Evolutionary conservation across 306 rosid genomes (phyloP).

Genomic region (Adenanthera pavonina): DNA sequence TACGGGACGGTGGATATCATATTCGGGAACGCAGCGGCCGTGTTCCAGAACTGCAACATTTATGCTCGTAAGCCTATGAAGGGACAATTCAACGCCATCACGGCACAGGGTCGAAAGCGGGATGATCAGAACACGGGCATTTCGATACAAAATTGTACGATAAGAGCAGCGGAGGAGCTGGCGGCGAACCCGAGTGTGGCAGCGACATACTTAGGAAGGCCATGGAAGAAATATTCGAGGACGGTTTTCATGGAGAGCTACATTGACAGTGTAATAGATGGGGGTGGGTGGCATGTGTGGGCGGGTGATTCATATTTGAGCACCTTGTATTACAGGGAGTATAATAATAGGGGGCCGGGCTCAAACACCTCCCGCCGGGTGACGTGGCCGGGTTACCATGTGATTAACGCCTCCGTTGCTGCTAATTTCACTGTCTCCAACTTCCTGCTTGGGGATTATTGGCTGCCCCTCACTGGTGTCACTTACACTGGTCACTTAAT

Average conservation of each 20-base stretch:
- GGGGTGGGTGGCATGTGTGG: slow-evolving; percentile 75
- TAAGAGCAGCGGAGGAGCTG: slow-evolving; percentile 62
- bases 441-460: slow-evolving; percentile 63
- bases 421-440: slow-evolving; percentile 61
- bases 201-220: slow-evolving; percentile 71
- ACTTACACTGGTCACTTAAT: slow-evolving; percentile 48
- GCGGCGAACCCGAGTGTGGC: slow-evolving; percentile 16
- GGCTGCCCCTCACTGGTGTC: slow-evolving; percentile 76
- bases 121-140: slow-evolving; percentile 68
- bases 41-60: slow-evolving; percentile 74
- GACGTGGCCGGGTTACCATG: slow-evolving; percentile 63
- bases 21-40: slow-evolving; percentile 77
- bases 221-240: slow-evolving; percentile 77
- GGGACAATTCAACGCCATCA: slow-evolving; percentile 80
- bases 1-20: slow-evolving; percentile 91
- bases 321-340: slow-evolving; percentile 73
- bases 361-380: slow-evolving; percentile 61
- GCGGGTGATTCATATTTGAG: slow-evolving; percentile 60
- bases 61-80: slow-evolving; percentile 66
- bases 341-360: slow-evolving; percentile 64
- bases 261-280: slow-evolving; percentile 51
- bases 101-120: slow-evolving; percentile 69
- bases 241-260: slow-evolving; percentile 68
- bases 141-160: slow-evolving; percentile 64
- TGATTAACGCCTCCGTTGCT: slow-evolving; percentile 57